A percentile compares a stretch with the other conserved stretches of the same genome.
Evolutionary conservation across 2,329 filamentous ascomycete species (phyloP).

Genomic region (Aspergillus spinulosporus): DNA sequence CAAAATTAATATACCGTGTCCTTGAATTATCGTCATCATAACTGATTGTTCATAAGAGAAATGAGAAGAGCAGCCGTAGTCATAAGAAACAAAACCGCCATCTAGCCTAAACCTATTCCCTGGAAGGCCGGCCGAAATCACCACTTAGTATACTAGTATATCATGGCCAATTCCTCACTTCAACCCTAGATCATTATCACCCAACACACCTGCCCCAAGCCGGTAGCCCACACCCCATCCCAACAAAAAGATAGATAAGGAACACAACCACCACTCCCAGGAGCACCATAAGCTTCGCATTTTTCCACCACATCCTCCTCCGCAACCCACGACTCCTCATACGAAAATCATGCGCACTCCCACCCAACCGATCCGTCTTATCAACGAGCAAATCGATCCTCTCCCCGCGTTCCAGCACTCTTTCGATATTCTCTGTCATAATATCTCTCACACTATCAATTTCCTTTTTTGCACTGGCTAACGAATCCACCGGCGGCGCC

Average conservation of each 20-base stretch:
- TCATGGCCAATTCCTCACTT: too few relatives aligned
- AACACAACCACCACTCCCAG: constrained; percentile 69
- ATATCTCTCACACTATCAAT: constrained; percentile 91
- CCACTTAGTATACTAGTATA: too few relatives aligned
- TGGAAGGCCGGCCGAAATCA: too few relatives aligned
- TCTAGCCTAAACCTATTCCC: too few relatives aligned
- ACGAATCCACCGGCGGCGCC: constrained; percentile 74
- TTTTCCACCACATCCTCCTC: constrained; percentile 99
- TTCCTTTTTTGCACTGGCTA: constrained; percentile 79
- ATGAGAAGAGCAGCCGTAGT: too few relatives aligned
- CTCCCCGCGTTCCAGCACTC: constrained; percentile 84
- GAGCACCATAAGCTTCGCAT: constrained; percentile 88
- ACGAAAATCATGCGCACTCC: constrained; percentile 85
- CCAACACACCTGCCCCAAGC: constrained; percentile 50
- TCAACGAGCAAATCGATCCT: constrained; percentile 90
- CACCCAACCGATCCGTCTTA: constrained; percentile 90
- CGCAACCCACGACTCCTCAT: constrained; percentile 82
- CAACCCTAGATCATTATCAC: not conserved
- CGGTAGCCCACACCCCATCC: constrained; percentile 70
- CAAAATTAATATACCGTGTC: not conserved
- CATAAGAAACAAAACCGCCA: too few relatives aligned
- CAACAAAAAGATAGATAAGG: constrained; percentile 69
- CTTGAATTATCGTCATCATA: not conserved
- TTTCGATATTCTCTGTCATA: constrained; percentile 95
- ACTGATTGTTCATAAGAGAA: not conserved